Percentiles rank a stretch among this genome's conserved stretches.
phyloP scores from a whole-genome alignment of 495 filamentous ascomycete species.

The Aspergillus baeticus region DNA sequence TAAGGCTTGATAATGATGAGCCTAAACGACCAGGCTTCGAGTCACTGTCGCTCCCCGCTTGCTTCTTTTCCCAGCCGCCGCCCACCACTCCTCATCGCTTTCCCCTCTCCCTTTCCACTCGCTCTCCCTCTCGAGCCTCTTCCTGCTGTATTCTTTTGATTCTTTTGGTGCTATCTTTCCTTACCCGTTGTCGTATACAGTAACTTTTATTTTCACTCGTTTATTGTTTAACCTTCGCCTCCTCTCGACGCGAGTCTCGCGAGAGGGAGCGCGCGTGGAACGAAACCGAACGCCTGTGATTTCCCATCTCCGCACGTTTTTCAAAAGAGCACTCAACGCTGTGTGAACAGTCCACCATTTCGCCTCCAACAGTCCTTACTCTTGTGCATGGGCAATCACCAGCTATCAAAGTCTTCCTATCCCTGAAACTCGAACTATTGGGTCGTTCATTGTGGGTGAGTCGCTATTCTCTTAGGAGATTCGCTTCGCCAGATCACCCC shows the following conservation, averaged over 20 bases:
- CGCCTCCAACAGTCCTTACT: conserved; percentile 25
- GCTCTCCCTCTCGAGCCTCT: conserved; percentile 31
- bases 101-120: conserved; percentile 28
- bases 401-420: conserved; percentile 16
- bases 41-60: conserved; percentile 20
- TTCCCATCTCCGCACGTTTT: conserved; percentile 30
- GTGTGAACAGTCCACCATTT: conserved; percentile 20
- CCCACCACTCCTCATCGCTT: conserved; percentile 18
- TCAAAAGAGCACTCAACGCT: conserved; percentile 14
- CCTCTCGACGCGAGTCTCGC: conserved; percentile 18
- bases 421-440: conserved; percentile 29
- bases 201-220: no score
- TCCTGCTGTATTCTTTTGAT: no score
- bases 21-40: conserved; percentile 9
- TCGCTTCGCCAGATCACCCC: conserved; percentile 38
- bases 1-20: background rate
- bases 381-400: conserved; percentile 5
- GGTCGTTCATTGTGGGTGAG: conserved; percentile 47
- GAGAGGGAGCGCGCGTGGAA: conserved; percentile 16
- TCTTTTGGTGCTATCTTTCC: conserved; percentile 14
- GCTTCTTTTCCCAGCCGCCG: conserved; percentile 27
- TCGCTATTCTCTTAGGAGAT: conserved; percentile 31
- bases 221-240: conserved; percentile 14
- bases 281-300: conserved; percentile 18
- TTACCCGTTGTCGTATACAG: conserved; percentile 12